phyloP scores from a whole-genome alignment of 2,329 filamentous ascomycete genomes.

The Colletotrichum phormii region DNA sequence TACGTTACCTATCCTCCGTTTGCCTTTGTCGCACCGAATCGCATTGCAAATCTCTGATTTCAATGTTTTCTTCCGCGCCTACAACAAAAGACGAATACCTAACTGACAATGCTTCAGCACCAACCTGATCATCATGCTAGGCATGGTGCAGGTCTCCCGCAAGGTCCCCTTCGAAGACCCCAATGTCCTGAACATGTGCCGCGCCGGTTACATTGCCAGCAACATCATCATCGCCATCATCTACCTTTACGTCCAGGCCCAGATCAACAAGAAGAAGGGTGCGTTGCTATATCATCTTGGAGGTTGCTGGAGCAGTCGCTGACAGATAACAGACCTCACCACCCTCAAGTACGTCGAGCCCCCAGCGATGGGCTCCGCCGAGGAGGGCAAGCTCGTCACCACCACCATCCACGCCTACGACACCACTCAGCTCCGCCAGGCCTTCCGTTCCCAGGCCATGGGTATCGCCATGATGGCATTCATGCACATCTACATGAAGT shows the following conservation, averaged over 20 bases:
- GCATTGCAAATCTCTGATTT: neutral
- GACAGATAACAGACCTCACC: slow-evolving; percentile 79
- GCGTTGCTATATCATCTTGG: slow-evolving; percentile 46
- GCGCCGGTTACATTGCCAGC: slow-evolving; percentile 66
- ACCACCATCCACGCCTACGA: slow-evolving; percentile 98
- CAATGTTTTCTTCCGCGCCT: neutral
- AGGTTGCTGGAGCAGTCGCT: slow-evolving; percentile 2
- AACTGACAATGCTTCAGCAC: slow-evolving; percentile 67
- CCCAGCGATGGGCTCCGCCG: slow-evolving; percentile 89
- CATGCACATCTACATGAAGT: slow-evolving; percentile 99
- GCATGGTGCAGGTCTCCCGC: slow-evolving; percentile 99
- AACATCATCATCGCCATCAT: slow-evolving; percentile 86
- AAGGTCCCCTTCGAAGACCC: slow-evolving; percentile 93
- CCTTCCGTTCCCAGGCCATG: slow-evolving; percentile 94
- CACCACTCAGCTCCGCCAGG: slow-evolving; percentile 81
- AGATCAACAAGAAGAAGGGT: slow-evolving; percentile 99
- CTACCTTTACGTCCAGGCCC: slow-evolving; percentile 85
- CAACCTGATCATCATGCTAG: slow-evolving; percentile 93
- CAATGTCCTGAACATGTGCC: slow-evolving; percentile 66
- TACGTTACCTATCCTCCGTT: slow-evolving; percentile 29
- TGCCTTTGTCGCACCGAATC: neutral
- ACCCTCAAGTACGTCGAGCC: slow-evolving; percentile 99
- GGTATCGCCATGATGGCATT: slow-evolving; percentile 97
- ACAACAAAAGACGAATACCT: neutral
- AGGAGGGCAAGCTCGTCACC: slow-evolving; percentile 95